Evolutionary conservation across 2,329 filamentous ascomycete genomes (phyloP).

Genomic region (Xylaria sp.): DNA sequence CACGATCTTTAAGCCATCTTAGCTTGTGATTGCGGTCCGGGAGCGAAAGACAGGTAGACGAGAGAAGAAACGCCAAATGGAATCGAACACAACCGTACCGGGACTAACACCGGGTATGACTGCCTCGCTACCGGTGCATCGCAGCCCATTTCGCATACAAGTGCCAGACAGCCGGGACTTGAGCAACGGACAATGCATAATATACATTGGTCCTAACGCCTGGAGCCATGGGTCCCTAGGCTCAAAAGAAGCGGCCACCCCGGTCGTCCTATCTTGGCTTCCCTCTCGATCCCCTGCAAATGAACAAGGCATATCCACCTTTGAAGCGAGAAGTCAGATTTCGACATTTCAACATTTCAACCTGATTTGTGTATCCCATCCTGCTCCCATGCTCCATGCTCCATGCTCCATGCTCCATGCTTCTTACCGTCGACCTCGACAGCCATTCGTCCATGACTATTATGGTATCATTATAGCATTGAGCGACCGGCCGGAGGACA

Average conservation of each 20-base stretch:
- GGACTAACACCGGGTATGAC: neutral
- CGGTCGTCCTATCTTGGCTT: conserved; percentile 10
- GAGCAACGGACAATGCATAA: neutral
- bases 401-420: too few species aligned
- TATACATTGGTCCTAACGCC: neutral
- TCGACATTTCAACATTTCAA: conserved; percentile 1
- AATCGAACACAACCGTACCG: neutral
- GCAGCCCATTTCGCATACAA: neutral
- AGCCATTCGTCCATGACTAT: neutral
- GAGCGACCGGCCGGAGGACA: neutral
- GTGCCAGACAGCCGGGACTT: conserved; percentile 15
- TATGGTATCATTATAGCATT: conserved; percentile 1
- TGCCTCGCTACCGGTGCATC: neutral
- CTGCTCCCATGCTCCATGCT: too few species aligned
- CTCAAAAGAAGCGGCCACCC: neutral
- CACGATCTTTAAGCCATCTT: neutral
- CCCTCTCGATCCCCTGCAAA: conserved; percentile 5
- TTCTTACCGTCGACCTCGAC: conserved; percentile 5
- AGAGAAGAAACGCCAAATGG: neutral
- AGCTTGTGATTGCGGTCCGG: neutral
- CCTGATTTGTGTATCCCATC: conserved; percentile 3
- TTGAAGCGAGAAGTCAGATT: conserved; percentile 14
- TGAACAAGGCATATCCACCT: conserved; percentile 1
- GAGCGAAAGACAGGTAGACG: neutral
- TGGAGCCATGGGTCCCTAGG: neutral